phyloP scores from a whole-genome alignment of 139 green algal genomes.

The Chlamydomonas sphaeroides region DNA sequence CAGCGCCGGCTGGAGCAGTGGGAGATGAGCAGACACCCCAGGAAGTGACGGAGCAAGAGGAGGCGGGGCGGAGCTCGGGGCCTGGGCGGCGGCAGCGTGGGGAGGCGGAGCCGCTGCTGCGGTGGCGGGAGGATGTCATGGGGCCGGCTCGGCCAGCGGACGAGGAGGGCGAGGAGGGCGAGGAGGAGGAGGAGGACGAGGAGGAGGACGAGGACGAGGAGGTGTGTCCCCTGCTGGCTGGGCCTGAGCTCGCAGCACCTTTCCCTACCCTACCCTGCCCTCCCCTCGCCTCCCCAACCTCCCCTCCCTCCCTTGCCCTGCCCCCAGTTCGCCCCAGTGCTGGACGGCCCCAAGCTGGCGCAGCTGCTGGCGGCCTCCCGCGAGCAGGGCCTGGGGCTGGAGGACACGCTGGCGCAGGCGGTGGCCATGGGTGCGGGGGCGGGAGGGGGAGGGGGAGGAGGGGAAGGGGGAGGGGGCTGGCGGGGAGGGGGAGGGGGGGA shows the following conservation, averaged over 20 bases:
- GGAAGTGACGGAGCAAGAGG: too few species aligned
- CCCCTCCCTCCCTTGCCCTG: neutral
- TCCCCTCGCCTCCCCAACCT: neutral
- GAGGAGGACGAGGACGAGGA: neutral
- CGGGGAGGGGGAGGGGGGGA: neutral
- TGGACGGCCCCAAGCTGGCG: neutral
- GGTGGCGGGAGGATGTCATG: neutral
- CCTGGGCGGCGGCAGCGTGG: neutral
- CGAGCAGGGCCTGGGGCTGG: neutral
- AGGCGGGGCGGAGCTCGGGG: too few species aligned
- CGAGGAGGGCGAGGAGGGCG: constrained; percentile 9
- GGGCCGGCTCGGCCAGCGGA: too few species aligned
- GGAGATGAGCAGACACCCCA: too few species aligned
- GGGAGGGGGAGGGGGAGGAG: neutral
- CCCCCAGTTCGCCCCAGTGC: neutral
- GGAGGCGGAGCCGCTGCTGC: neutral
- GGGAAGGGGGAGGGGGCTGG: neutral
- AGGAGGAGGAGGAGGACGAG: neutral
- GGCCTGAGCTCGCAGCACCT: too few species aligned
- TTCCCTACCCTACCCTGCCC: too few species aligned
- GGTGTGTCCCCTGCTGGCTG: too few species aligned
- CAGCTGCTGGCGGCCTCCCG: neutral
- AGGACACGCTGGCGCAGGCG: constrained; percentile 40
- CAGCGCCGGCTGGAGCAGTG: neutral
- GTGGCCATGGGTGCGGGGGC: constrained; percentile 22